These are phyloP conservation scores for Candida odintsovae DNA, from an alignment of 805 yeast species.

Conservation along the genomic window DNA sequence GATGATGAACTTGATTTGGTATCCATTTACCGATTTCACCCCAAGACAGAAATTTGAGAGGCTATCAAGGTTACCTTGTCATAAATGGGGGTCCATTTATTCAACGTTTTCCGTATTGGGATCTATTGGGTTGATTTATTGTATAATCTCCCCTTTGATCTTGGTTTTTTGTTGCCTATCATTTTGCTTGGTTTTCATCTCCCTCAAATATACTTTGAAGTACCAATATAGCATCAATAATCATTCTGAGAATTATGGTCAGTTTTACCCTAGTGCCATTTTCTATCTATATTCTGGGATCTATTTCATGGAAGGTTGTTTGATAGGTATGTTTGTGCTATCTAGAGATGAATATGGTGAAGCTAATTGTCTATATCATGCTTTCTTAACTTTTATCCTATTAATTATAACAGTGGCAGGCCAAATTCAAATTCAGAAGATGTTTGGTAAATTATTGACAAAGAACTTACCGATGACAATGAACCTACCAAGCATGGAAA, in stretches of 20 bases:
- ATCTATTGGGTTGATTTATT: constrained; percentile 72
- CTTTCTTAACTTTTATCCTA: constrained; percentile 45
- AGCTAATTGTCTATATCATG: constrained; percentile 41
- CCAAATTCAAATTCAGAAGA: constrained; percentile 45
- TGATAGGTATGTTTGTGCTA: constrained; percentile 69
- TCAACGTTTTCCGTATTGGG: constrained; percentile 75
- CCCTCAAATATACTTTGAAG: constrained; percentile 65
- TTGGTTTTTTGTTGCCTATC: constrained; percentile 53
- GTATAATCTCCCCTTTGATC: constrained; percentile 75
- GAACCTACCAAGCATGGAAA: neutral
- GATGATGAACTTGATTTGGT: constrained; percentile 30
- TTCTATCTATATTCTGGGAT: constrained; percentile 76
- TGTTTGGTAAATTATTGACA: constrained; percentile 30
- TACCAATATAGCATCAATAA: constrained; percentile 48
- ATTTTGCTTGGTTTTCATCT: constrained; percentile 49
- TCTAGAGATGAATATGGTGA: constrained; percentile 44
- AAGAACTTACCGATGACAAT: constrained; percentile 31
- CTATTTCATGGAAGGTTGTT: constrained; percentile 72
- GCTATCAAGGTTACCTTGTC: constrained; percentile 36
- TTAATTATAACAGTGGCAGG: constrained; percentile 49
- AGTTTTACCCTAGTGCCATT: constrained; percentile 66
- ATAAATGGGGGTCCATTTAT: constrained; percentile 74
- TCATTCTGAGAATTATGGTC: constrained; percentile 62
- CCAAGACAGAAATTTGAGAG: constrained; percentile 54
- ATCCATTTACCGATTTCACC: constrained; percentile 40